Base-by-base conservation (phyloP, 108 stramenopile species). In the Chaetoceros muelleri region DNA sequence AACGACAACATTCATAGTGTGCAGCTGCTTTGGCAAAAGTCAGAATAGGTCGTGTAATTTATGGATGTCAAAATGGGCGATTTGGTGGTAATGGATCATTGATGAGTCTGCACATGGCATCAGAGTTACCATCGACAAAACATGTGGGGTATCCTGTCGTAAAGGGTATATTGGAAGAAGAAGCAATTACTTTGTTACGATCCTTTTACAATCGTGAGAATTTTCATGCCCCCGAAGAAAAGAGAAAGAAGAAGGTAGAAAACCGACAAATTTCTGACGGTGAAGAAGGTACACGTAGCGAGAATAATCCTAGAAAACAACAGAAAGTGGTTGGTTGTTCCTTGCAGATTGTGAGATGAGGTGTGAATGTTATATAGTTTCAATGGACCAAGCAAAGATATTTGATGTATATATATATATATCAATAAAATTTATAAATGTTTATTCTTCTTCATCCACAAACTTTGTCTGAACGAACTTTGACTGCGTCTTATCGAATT, bases 401-500 rank as follows among this genome's bases (percentile, higher is more conserved):
- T n/a, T n/a, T n/a, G n/a, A n/a, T n/a, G n/a, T n/a, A n/a, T n/a
- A n/a, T n/a, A n/a, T n/a, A n/a, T n/a, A n/a, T n/a, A n/a, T n/a
- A n/a, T n/a, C n/a, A n/a, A n/a, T n/a, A n/a, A n/a, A n/a, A n/a
- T n/a, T n/a, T n/a, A n/a, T n/a, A n/a, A n/a, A n/a, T n/a, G n/a
- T n/a, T n/a, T n/a, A n/a, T 70, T 73, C 61, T 27, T 76, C 77
- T 22, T 75, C 79, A 27, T 69, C 86, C 28, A 65, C 80, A 72
- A 87, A 87, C 30, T 72, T 72, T 16, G 78, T 78, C 51, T 71
- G 67, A 17, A 62, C 63, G 60, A 77, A 88, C 57, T 88, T 88
- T 22, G 75, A 70, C 57, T 89, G 87, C 0, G 85, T 92, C 71
- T 92, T 92, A 70, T 92, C 90, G 58, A 87, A 92, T 65, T 87